Conservation (phyloP, 176 grass and related monocot genomes). For the Oryza longistaminata region DNA sequence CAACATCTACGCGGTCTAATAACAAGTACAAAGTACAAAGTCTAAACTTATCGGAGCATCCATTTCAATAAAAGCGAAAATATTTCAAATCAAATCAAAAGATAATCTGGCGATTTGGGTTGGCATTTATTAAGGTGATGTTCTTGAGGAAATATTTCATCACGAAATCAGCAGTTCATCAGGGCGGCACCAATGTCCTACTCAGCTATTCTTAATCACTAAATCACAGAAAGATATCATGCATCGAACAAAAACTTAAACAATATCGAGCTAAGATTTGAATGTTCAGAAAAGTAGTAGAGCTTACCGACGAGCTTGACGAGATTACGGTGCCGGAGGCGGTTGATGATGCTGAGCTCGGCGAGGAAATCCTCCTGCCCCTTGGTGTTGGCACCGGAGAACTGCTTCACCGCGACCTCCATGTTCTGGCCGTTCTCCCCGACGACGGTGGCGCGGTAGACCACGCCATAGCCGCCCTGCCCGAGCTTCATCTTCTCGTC, state of each 20-base stretch:
- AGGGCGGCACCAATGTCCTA: neutral
- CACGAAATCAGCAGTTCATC: neutral
- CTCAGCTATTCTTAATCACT: neutral
- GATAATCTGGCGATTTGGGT: neutral
- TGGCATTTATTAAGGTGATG: neutral
- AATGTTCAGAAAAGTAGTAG: neutral
- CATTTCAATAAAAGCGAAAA: neutral
- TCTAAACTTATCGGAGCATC: neutral
- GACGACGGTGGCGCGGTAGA: slow-evolving; percentile 65
- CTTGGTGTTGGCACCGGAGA: slow-evolving; percentile 75
- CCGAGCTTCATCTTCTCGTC: slow-evolving; percentile 90
- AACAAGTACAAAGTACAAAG: neutral
- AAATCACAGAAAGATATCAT: neutral
- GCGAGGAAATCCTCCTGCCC: slow-evolving; percentile 88
- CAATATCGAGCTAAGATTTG: neutral
- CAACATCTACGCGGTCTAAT: neutral
- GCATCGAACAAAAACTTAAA: neutral
- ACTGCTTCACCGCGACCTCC: slow-evolving; percentile 87
- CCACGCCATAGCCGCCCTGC: slow-evolving; percentile 82
- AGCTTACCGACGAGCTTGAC: slow-evolving; percentile 73
- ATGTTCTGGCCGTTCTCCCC: slow-evolving; percentile 55
- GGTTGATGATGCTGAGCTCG: slow-evolving; percentile 95
- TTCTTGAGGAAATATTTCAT: neutral
- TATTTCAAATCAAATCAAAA: neutral
- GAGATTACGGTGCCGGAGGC: slow-evolving; percentile 83